These are phyloP conservation scores for Lolium perenne DNA, from an alignment of 176 grass and related monocot genomes.

Conservation along the genomic window DNA sequence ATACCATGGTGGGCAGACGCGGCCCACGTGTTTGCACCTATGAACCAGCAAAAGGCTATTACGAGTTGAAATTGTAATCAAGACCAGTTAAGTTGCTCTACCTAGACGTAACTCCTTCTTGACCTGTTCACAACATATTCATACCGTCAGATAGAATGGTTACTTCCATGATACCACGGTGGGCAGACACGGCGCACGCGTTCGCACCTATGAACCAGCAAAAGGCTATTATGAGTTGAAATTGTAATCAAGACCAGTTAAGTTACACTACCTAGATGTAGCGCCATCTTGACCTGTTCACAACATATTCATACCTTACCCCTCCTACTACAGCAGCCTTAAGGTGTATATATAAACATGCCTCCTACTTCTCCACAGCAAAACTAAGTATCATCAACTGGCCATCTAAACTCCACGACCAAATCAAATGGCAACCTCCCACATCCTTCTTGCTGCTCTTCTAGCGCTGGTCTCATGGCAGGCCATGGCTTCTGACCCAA, in stretches of 20 bases:
- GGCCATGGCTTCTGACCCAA: conserved; percentile 3
- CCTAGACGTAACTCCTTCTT: background rate
- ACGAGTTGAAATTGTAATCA: background rate
- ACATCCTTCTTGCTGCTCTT: background rate
- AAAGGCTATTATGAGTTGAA: background rate
- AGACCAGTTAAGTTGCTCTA: background rate
- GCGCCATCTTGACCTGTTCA: background rate
- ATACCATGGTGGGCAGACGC: background rate
- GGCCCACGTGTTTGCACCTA: background rate
- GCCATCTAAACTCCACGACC: background rate
- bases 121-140: background rate
- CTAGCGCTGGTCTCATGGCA: background rate
- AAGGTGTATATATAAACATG: conserved; percentile 8
- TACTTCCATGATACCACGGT: background rate
- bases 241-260: background rate
- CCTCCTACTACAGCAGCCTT: background rate
- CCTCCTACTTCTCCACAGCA: background rate
- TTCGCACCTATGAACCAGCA: background rate
- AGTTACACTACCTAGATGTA: background rate
- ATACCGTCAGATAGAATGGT: background rate
- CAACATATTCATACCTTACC: background rate
- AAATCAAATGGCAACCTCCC: background rate
- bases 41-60: background rate
- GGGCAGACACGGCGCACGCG: background rate
- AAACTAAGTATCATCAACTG: background rate